phyloP scores from a whole-genome alignment of 805 yeast genomes.

The Lipomyces yamadae region DNA sequence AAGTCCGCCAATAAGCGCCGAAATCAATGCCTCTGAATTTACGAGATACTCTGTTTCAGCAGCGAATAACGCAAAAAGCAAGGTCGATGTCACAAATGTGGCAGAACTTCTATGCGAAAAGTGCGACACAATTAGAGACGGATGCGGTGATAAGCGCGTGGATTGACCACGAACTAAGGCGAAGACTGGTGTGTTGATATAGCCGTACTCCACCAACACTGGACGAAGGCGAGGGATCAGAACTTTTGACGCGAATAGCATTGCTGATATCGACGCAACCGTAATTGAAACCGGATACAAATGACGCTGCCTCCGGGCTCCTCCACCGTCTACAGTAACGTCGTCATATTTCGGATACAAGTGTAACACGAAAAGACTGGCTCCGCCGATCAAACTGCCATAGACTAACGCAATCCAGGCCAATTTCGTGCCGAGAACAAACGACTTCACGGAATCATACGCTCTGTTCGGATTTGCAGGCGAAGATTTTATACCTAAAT shows the following conservation, averaged over 20 bases:
- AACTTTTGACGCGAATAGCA: constrained; percentile 19
- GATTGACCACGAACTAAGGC: neutral
- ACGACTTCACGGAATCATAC: neutral
- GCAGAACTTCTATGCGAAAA: constrained; percentile 17
- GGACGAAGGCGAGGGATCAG: constrained; percentile 18
- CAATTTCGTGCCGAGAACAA: constrained; percentile 7
- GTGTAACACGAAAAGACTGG: constrained; percentile 7
- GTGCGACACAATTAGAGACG: constrained; percentile 20
- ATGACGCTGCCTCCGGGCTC: constrained; percentile 26
- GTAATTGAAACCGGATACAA: constrained; percentile 28
- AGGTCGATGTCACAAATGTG: constrained; percentile 21
- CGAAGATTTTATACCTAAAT: neutral
- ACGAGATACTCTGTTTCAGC: constrained; percentile 33
- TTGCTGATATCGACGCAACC: constrained; percentile 11
- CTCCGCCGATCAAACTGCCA: constrained; percentile 12
- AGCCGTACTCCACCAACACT: constrained; percentile 23
- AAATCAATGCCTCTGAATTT: constrained; percentile 17
- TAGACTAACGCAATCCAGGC: constrained; percentile 22
- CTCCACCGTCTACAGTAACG: constrained; percentile 20
- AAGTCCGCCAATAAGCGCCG: constrained; percentile 23
- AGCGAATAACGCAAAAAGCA: constrained; percentile 24
- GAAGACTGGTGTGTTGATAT: constrained; percentile 21
- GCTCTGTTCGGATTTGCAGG: neutral
- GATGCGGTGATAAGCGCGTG: constrained; percentile 14
- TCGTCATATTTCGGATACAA: constrained; percentile 7